phyloP scores from a whole-genome alignment of 352 stramenopile species.

The Phytopythium montanum region DNA sequence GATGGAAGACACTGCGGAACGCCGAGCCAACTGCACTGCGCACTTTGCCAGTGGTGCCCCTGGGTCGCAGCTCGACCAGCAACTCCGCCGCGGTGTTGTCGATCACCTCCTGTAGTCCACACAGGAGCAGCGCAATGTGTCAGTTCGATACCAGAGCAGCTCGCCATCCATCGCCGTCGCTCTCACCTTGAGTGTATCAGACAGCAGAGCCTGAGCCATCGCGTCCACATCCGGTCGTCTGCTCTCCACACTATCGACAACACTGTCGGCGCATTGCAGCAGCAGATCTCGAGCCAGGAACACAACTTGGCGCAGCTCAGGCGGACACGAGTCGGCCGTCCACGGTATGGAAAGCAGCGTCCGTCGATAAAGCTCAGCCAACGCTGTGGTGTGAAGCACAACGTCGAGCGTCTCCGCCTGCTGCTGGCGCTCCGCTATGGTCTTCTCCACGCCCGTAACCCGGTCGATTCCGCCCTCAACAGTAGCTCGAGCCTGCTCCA shows the following conservation, averaged over 20 bases:
- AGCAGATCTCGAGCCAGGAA: slow-evolving; percentile 42
- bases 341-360: neutral
- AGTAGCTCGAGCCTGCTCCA: slow-evolving; percentile 25
- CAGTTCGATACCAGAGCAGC: neutral
- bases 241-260: slow-evolving; percentile 21
- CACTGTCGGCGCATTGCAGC: slow-evolving; percentile 35
- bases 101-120: neutral
- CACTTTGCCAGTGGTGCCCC: slow-evolving; percentile 17
- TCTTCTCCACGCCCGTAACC: slow-evolving; percentile 23
- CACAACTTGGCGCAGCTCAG: slow-evolving; percentile 22
- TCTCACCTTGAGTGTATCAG: neutral
- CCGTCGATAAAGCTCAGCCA: neutral
- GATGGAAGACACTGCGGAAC: slow-evolving; percentile 1
- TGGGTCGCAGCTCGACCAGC: slow-evolving; percentile 21
- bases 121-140: neutral
- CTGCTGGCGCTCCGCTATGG: slow-evolving; percentile 19
- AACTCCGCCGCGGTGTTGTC: slow-evolving; percentile 7
- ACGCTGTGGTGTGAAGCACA: neutral
- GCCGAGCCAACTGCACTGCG: slow-evolving; percentile 6
- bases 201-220: neutral
- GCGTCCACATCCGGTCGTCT: neutral
- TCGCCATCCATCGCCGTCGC: neutral
- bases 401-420: slow-evolving; percentile 19
- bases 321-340: slow-evolving; percentile 48
- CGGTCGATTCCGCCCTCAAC: slow-evolving; percentile 16